Evolutionary conservation across 148 eudicot genomes (phyloP), one percentile per base, ranked within the genome.

Genomic region (Euryodendron excelsum): DNA sequence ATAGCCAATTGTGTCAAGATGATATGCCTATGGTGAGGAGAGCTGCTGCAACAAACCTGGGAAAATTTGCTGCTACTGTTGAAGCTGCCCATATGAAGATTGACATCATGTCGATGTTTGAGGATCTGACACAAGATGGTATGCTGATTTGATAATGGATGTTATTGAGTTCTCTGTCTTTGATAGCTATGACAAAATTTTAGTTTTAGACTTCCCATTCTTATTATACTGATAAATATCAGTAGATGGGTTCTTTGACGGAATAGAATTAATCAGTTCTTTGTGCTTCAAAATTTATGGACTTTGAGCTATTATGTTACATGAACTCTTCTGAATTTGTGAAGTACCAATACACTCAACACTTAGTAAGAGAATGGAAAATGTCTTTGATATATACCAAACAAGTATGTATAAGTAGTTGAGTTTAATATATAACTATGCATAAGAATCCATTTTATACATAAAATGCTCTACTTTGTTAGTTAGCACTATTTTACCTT

Each of bases 1-100:
- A 89, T 58, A 82, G 80, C 74, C 92, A 89, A 60, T 68, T 89
- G 81, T 89, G 92, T 87, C 92, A 89, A 79, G 92, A 87, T 84
- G 92, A 89, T 74, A 87, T 89, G 92, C 90, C 92, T 14, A 89
- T 89, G 89, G 92, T 89, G 48, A 85, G 90, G 76, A 87, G 92
- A 67, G 85, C 92, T 18, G 92, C 92, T 18, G 90, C 92, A 53
- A 85, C 88, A 76, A 85, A 87, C 73, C 82, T 89, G 10, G 90
- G 89, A 47, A 89, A 89, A 75, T 89, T 89, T 81, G 89, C 92
- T 45, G 90, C 92, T 41, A 87, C 92, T 50, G 81, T 89, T 75
- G 92, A 89, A 75, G 74, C 92, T 70, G 78, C 85, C 68, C 77
- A 84, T 82, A 50, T 87, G 86, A 89, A 89, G 83, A 61, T 82